Base-by-base conservation (phyloP, 345 rosid species). In the Lagerstroemia speciosa region DNA sequence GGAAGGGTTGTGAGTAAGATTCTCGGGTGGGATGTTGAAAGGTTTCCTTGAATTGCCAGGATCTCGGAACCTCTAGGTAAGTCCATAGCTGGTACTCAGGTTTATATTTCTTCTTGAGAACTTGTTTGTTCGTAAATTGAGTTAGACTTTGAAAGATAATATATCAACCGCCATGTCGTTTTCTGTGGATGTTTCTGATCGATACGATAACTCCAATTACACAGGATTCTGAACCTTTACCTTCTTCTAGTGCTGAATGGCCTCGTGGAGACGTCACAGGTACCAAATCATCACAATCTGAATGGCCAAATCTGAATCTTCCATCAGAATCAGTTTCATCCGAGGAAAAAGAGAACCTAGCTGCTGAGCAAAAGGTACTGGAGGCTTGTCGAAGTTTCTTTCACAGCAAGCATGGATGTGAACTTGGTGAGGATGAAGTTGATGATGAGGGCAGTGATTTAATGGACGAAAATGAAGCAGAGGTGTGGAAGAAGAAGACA, bases 21-120 rank as follows among this genome's bases (percentile, higher is more conserved):
- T 79, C 82, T 92, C 75, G 89, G 88, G 34, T 88, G 96, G 93
- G 94, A 88, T 69, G 64, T 85, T 64, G 69, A 76, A 36, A 61
- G 62, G 74, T 76, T 84, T 69, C 82, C 86, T 16, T 41, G n/a
- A n/a, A 72, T 79, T 74, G 77, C 73, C 36, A 30, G 38, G 62
- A 84, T 78, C 67, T 76, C 74, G 0, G 71, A 74, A 67, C 80
- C 83, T 74, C 79, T 76, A 10, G 29, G 78, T 55, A 69, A 8
- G 26, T 65, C 71, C 34, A n/a, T 72, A 66, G 67, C 74, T 53
- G 66, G 33, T 55, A 8, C 67, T 36, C 73, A 70, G 83, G 77
- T 77, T 75, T n/a, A 46, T 29, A 6, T 57, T 53, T 24, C 29
- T 55, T 6, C 61, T 26, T 26, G 61, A 48, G 20, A 3, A 48